Conservation (phyloP, 805 yeast species). For the Starmerella davenportii region DNA sequence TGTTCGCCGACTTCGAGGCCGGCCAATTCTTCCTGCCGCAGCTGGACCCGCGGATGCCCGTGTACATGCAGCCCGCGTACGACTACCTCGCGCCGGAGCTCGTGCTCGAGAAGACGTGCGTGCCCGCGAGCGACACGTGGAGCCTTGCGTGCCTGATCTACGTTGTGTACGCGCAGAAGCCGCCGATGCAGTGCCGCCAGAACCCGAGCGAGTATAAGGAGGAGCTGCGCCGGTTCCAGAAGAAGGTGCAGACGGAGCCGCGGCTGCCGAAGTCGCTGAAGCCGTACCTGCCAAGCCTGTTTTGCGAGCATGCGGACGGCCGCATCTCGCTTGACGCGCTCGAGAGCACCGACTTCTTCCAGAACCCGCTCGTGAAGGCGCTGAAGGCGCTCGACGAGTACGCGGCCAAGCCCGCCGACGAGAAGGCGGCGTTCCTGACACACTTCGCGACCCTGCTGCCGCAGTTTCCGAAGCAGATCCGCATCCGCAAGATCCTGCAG, state of each 20-base stretch:
- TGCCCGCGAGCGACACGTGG: conserved; percentile 62
- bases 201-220: conserved; percentile 34
- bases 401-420: conserved; percentile 50
- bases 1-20: conserved; percentile 32
- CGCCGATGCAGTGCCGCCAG: conserved; percentile 32
- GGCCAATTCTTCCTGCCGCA: conserved; percentile 52
- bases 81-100: conserved; percentile 77
- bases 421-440: conserved; percentile 48
- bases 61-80: conserved; percentile 48
- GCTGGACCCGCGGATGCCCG: conserved; percentile 58
- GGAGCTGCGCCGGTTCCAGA: conserved; percentile 27
- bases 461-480: conserved; percentile 40
- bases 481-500: conserved; percentile 58
- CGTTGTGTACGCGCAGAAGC: conserved; percentile 40
- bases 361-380: conserved; percentile 66
- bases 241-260: conserved; percentile 21
- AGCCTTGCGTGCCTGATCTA: conserved; percentile 64
- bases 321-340: conserved; percentile 48
- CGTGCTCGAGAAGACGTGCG: conserved; percentile 43
- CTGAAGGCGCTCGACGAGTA: conserved; percentile 69
- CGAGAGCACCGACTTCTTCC: conserved; percentile 55
- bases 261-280: conserved; percentile 36
- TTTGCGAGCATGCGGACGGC: conserved; percentile 33
- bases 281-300: conserved; percentile 22
- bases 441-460: conserved; percentile 39